Evolutionary conservation across 345 rosid genomes (phyloP), one percentile per base, ranked within the genome.

Genomic region (Salix udensis): DNA sequence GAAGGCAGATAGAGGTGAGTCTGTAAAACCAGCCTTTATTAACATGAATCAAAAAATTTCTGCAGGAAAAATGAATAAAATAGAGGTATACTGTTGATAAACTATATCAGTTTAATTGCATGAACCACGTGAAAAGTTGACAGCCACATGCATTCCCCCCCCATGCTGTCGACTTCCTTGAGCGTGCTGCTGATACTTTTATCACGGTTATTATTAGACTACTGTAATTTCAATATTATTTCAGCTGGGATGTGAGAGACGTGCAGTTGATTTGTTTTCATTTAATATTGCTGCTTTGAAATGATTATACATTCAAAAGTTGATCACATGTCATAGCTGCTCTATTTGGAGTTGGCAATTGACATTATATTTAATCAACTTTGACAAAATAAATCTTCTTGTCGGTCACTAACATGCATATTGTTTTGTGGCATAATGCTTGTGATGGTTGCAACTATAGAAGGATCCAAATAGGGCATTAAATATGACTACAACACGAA

Each of bases 1-100:
- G 97, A 84, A 91, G 98, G 87, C 99, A 96, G 82, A 96, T 96
- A 78, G 98, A 92, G 97, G 98, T 92, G 61, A 31, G 44, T 40
- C 36, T 30, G 15, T 14, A 15, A 65, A 26, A 31, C 58, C 23
- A 39, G 34, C 50, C 19, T 46, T 74, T 30, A 4, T 65, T 48
- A 23, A n/a, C 44, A 34, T 16, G 1, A 18, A 37, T 31, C 7
- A n/a, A 50, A 30, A 48, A 50, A 9, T 1, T 70, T 19, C 18
- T 30, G 13, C 28, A 44, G 55, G 10, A 7, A 70, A 15, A 44
- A n/a, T 14, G 7, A n/a, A 11, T n/a, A 11, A 40, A 21, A n/a
- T n/a, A 39, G 16, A 68, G 28, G 7, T 26, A 34, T 28, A 19
- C n/a, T 7, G 21, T 44, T 44, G 68, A 37, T 18, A 28, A 40